Percentiles rank a stretch among this genome's conserved stretches.
phyloP scores from a whole-genome alignment of 345 rosid genomes.

The Eucalyptus cloeziana region DNA sequence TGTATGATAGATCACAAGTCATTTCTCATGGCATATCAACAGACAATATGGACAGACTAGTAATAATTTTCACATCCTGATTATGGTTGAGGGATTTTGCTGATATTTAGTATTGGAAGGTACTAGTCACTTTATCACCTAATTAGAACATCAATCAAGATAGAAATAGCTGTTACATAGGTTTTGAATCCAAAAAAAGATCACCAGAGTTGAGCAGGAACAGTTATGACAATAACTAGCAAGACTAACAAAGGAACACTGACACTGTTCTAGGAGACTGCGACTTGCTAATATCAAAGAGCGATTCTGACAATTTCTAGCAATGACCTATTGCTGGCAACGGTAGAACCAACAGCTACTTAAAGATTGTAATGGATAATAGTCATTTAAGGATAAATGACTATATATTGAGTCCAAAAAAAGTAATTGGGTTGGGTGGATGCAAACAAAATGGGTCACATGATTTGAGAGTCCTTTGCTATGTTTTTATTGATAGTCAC shows the following conservation, averaged over 20 bases:
- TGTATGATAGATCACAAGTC: background rate
- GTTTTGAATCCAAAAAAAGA: background rate
- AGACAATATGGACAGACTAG: background rate
- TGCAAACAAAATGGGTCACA: too few species aligned
- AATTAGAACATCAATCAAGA: background rate
- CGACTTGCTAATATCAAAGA: too few species aligned
- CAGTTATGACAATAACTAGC: accelerated
- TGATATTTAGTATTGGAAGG: background rate
- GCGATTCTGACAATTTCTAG: too few species aligned
- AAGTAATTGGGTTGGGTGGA: too few species aligned
- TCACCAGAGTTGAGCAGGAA: background rate
- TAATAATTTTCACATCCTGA: background rate
- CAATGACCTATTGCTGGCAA: too few species aligned
- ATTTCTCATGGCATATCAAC: background rate
- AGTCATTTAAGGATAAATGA: too few species aligned
- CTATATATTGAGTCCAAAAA: too few species aligned
- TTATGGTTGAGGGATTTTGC: background rate
- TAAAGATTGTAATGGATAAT: too few species aligned
- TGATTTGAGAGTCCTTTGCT: too few species aligned
- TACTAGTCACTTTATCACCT: background rate
- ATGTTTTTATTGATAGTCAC: too few species aligned
- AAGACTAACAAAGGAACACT: background rate
- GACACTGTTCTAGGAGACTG: too few species aligned
- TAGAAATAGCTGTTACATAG: background rate
- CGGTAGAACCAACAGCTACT: too few species aligned